These are phyloP conservation scores for Backusella liffmaniae DNA, from an alignment of 192 early-diverging fungal species.

Conservation along the genomic window DNA sequence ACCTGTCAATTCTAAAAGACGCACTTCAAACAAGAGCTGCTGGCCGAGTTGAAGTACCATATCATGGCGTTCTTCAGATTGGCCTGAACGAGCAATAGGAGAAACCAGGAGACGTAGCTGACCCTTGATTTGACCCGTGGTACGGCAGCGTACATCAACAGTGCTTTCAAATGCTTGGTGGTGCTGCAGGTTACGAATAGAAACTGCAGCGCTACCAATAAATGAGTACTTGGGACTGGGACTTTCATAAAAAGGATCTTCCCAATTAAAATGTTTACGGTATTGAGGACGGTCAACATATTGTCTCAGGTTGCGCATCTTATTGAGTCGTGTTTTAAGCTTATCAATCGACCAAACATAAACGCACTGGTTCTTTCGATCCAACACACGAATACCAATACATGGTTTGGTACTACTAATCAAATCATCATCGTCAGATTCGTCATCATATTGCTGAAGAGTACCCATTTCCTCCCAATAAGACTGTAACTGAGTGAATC, in stretches of 20 bases:
- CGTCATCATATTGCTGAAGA: conserved; percentile 43
- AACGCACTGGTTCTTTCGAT: conserved; percentile 47
- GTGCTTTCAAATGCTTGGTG: conserved; percentile 45
- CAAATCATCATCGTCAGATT: conserved; percentile 36
- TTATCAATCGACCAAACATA: conserved; percentile 45
- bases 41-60: conserved; percentile 39
- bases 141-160: conserved; percentile 45
- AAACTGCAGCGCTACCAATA: conserved; percentile 48
- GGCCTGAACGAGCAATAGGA: conserved; percentile 24
- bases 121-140: conserved; percentile 43
- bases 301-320: conserved; percentile 50
- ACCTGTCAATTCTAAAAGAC: conserved; percentile 57
- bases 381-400: conserved; percentile 55
- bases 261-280: conserved; percentile 53
- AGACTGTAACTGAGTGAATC: conserved; percentile 45
- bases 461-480: conserved; percentile 45
- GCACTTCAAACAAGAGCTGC: conserved; percentile 61
- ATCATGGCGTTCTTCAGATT: not conserved
- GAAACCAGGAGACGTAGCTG: conserved; percentile 42
- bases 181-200: conserved; percentile 40
- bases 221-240: conserved; percentile 53
- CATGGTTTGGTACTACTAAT: conserved; percentile 40
- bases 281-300: conserved; percentile 54
- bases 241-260: conserved; percentile 60
- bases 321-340: conserved; percentile 29